Evolutionary conservation across 2,329 filamentous ascomycete species (phyloP).

Genomic region (Stachybotrys echinatus): DNA sequence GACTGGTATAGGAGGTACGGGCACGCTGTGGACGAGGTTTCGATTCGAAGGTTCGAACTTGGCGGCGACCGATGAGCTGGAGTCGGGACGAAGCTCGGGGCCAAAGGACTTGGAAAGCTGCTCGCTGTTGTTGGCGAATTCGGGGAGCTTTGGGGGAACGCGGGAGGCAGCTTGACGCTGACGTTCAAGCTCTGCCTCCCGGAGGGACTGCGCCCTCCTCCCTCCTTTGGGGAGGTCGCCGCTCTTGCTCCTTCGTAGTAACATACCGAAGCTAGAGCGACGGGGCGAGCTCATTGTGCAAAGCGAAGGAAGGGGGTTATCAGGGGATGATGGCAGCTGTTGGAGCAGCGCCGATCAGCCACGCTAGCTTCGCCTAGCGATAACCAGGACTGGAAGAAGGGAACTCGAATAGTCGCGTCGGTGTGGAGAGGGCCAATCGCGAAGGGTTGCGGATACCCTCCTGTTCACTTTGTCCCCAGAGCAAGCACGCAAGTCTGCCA

Average conservation of each 20-base stretch:
- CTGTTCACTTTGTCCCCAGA: background rate
- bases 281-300: conserved; percentile 25
- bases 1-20: conserved; percentile 55
- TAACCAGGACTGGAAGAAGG: background rate
- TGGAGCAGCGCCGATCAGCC: background rate
- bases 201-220: conserved; percentile 53
- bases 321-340: background rate
- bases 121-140: conserved; percentile 43
- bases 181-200: conserved; percentile 45
- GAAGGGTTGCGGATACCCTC: background rate
- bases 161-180: conserved; percentile 43
- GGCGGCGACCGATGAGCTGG: conserved; percentile 49
- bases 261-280: conserved; percentile 47
- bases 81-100: conserved; percentile 58
- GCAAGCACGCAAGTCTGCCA: background rate
- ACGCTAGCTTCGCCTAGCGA: background rate
- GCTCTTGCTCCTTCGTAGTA: conserved; percentile 65
- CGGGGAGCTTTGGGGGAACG: conserved; percentile 43
- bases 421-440: background rate
- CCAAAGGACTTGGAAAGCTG: conserved; percentile 38
- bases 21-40: conserved; percentile 36
- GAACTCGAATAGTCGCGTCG: background rate
- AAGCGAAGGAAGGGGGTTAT: conserved; percentile 10
- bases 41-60: conserved; percentile 30
- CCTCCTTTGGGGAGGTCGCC: conserved; percentile 56